Evolutionary conservation across 352 stramenopile genomes (phyloP), one percentile per base, ranked within the genome.

Genomic region (Thalassiosira delicatula): DNA sequence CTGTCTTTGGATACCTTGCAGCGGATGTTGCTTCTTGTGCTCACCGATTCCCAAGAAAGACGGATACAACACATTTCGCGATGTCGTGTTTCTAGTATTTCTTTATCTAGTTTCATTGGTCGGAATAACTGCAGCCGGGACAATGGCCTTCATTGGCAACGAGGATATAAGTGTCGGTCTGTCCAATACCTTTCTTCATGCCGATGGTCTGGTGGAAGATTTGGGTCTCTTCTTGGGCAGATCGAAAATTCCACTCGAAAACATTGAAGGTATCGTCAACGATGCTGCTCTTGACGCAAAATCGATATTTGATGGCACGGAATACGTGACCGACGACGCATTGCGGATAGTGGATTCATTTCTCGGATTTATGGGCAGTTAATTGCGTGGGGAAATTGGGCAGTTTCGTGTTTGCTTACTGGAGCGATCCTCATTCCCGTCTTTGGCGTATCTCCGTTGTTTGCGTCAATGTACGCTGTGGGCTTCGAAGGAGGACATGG

Each of bases 71-170:
- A 69, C 25, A 4, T 88, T 57, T 61, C 25, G 23, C 27, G 54
- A 87, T 29, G 76, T 88, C 11, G n/a, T 83, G 12, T 5, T 89
- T 30, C 85, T 82, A 17, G 75, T 81, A 29, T 69, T 91, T 46
- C 40, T 89, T 14, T 91, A 86, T 60, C 27, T 91, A 9, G 21
- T 76, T 29, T 63, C 67, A 14, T 72, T 87, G 25, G 65, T 77
- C 4, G 70, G 25, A 21, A 69, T 91, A 42, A 54, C 61, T 19
- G 65, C 44, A 27, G 37, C 78, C 46, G 56, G 56, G n/a, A 53
- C 59, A 51, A 46, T 88, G 9, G 82, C 85, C 4, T 89, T 86
- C 19, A 35, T 89, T 3, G 81, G 81, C 14, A 88, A 91, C 56
- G 70, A 88, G 76, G 82, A 89, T 42, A 75, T 91, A 11, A 82